phyloP scores from a whole-genome alignment of 2,329 filamentous ascomycete species.

The Metarhizium sp. region DNA sequence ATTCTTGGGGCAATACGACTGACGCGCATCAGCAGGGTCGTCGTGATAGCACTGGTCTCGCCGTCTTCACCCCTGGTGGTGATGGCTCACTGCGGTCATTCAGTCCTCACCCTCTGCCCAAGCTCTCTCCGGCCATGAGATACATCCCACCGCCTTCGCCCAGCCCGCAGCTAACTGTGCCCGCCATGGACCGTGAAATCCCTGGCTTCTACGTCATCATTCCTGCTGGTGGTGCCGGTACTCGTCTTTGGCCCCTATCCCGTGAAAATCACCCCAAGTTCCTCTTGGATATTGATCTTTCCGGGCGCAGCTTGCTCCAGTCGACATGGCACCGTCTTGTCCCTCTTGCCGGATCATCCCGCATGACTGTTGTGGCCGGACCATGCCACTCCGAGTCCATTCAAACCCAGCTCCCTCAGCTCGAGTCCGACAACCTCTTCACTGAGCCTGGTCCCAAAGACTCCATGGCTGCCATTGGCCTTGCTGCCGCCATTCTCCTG shows the following conservation, averaged over 20 bases:
- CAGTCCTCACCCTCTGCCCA: conserved; percentile 7
- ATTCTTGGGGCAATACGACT: background rate
- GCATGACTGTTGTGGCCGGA: conserved; percentile 17
- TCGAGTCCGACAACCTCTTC: conserved; percentile 13
- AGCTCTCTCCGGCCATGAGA: conserved; percentile 8
- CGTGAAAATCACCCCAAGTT: conserved; percentile 19
- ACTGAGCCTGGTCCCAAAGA: conserved; percentile 18
- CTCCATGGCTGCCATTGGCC: conserved; percentile 17
- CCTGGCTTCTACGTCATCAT: conserved; percentile 18
- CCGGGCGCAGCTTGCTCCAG: conserved; percentile 16
- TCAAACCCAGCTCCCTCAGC: conserved; percentile 14
- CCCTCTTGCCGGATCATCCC: conserved; percentile 14
- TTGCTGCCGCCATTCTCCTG: conserved; percentile 16
- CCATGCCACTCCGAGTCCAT: conserved; percentile 16
- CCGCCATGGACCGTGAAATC: conserved; percentile 12
- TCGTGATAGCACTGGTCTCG: conserved; percentile 5
- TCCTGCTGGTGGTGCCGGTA: conserved; percentile 17
- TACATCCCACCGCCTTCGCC: conserved; percentile 8
- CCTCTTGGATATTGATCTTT: conserved; percentile 16
- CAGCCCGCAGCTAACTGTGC: conserved; percentile 6
- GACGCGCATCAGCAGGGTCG: conserved; percentile 1
- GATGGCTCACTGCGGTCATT: conserved; percentile 7
- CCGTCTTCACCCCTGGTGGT: conserved; percentile 2
- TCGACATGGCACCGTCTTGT: conserved; percentile 17
- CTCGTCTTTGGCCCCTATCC: conserved; percentile 17